Conservation (phyloP, 2,329 filamentous ascomycete genomes). For the Nannizziopsis barbatae region DNA sequence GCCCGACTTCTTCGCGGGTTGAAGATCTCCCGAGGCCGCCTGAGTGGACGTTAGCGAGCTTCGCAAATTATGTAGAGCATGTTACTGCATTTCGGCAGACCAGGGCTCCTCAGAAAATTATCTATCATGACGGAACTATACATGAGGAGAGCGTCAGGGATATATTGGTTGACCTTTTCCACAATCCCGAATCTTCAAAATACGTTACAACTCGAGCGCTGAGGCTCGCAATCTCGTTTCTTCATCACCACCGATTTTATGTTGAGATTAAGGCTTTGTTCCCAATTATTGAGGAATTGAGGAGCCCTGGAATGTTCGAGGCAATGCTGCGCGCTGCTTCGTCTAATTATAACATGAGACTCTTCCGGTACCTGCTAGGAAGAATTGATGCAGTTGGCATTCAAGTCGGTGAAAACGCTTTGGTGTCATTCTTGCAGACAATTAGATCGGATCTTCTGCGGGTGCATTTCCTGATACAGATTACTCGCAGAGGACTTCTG, state of each 20-base stretch:
- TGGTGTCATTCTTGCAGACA: slow-evolving; percentile 31
- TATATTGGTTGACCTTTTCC: slow-evolving; percentile 26
- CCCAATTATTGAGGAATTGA: slow-evolving; percentile 26
- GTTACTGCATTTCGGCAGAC: slow-evolving; percentile 22
- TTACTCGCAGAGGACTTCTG: neutral
- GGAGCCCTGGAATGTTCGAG: slow-evolving; percentile 35
- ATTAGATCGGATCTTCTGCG: slow-evolving; percentile 1
- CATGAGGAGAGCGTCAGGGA: slow-evolving; percentile 16
- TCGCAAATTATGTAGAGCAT: slow-evolving; percentile 32
- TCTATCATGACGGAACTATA: slow-evolving; percentile 10
- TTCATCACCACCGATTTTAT: slow-evolving; percentile 27
- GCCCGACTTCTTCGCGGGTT: neutral
- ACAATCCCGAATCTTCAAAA: slow-evolving; percentile 21
- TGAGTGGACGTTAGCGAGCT: slow-evolving; percentile 26
- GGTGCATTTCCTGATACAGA: slow-evolving; percentile 3
- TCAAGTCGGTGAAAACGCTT: slow-evolving; percentile 33
- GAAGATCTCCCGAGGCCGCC: slow-evolving; percentile 14
- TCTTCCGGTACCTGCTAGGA: slow-evolving; percentile 30
- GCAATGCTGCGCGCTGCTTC: slow-evolving; percentile 34
- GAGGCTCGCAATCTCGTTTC: slow-evolving; percentile 31
- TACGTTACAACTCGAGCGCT: slow-evolving; percentile 33
- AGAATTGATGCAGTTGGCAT: slow-evolving; percentile 31
- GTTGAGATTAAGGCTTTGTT: slow-evolving; percentile 27
- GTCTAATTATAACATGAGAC: slow-evolving; percentile 27
- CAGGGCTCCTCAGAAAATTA: slow-evolving; percentile 2